Evolutionary conservation across 2,329 filamentous ascomycete genomes (phyloP).

Genomic region (Stagonosporopsis chrysanthemi): DNA sequence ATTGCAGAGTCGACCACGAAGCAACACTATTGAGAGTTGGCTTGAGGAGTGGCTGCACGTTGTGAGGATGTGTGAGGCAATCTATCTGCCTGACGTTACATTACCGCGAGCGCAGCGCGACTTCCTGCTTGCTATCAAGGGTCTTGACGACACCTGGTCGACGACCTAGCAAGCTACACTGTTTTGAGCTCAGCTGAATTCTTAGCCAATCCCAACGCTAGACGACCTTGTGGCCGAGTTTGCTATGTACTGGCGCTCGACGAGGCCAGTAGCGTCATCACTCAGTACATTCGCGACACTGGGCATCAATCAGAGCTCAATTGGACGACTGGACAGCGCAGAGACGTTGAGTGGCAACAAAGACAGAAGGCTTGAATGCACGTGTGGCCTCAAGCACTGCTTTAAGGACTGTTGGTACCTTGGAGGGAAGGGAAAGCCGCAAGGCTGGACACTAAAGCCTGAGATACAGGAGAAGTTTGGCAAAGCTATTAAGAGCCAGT

Average conservation of each 20-base stretch:
- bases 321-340: neutral
- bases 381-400: conserved; percentile 1
- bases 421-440: conserved; percentile 5
- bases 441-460: conserved; percentile 10
- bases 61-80: neutral
- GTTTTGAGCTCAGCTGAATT: neutral
- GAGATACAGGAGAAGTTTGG: conserved; percentile 6
- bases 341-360: conserved; percentile 1
- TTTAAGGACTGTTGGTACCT: conserved; percentile 9
- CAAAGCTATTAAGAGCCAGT: conserved; percentile 8
- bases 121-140: no score
- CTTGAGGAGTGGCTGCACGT: no score
- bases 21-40: no score
- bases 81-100: no score
- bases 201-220: conserved; percentile 1
- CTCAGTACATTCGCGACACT: conserved; percentile 9
- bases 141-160: no score
- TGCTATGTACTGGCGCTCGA: conserved; percentile 9
- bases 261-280: conserved; percentile 8
- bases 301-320: conserved; percentile 5
- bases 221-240: conserved; percentile 10
- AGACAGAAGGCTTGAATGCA: conserved; percentile 1
- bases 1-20: no score
- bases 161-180: no score
- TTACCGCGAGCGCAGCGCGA: no score